phyloP scores from a whole-genome alignment of 164 flowering plant genomes.

The Berberis thunbergii region DNA sequence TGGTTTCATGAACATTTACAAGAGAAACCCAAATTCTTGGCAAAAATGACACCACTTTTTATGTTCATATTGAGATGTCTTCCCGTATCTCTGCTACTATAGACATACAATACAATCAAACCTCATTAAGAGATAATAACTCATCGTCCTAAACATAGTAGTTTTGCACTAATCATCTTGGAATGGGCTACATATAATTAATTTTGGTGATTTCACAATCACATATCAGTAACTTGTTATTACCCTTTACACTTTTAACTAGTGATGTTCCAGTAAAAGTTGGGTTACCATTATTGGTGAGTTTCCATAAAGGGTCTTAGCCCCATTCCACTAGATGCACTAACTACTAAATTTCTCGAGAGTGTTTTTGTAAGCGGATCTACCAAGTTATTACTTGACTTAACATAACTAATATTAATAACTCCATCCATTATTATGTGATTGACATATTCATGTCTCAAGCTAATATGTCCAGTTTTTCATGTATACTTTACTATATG shows the following conservation, averaged over 20 bases:
- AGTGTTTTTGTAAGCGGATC: background rate
- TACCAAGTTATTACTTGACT: background rate
- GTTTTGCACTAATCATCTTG: background rate
- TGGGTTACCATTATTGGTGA: background rate
- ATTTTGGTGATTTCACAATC: background rate
- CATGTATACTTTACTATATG: background rate
- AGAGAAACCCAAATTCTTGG: background rate
- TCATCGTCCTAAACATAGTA: background rate
- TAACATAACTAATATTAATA: background rate
- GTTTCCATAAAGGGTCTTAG: background rate
- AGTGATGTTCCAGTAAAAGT: background rate
- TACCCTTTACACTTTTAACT: background rate
- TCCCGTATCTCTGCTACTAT: background rate
- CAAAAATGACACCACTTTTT: background rate
- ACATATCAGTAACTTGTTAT: background rate
- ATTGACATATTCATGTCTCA: background rate
- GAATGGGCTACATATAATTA: background rate
- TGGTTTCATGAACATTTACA: conserved; percentile 3
- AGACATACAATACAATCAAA: background rate
- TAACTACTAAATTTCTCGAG: too few species aligned
- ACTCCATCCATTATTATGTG: background rate
- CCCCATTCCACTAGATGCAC: background rate
- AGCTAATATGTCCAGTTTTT: background rate
- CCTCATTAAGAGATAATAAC: background rate
- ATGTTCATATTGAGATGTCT: background rate